Conservation (phyloP, 2,329 filamentous ascomycete species). For the Aspergillus persii region DNA sequence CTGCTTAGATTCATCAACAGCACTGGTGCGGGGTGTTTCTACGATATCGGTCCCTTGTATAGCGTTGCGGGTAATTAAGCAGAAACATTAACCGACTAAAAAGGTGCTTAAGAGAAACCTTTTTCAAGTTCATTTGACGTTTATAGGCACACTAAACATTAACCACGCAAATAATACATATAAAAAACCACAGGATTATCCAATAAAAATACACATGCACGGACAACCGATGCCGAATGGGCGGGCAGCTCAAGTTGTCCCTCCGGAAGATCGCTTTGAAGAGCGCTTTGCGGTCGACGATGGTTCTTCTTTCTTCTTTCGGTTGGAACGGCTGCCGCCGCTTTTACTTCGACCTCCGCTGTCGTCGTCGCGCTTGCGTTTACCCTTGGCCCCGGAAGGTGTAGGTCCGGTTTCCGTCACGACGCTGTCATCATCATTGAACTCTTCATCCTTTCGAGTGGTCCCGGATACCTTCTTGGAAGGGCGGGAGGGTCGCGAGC, state of each 20-base stretch:
- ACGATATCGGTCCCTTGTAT: not conserved
- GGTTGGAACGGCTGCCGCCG: conserved; percentile 37
- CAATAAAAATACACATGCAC: conserved; percentile 13
- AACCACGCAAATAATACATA: not conserved
- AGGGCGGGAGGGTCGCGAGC: conserved; percentile 38
- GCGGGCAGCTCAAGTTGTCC: conserved; percentile 15
- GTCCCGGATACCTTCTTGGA: conserved; percentile 42
- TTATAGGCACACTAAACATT: not conserved
- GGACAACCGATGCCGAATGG: not conserved
- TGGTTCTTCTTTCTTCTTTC: conserved; percentile 43
- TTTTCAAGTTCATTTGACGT: not conserved
- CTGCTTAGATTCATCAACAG: too few relatives aligned
- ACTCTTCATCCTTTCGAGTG: conserved; percentile 40
- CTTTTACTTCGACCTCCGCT: conserved; percentile 48
- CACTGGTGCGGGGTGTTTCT: too few relatives aligned
- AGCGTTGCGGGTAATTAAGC: not conserved
- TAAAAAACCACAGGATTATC: not conserved
- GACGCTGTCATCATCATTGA: conserved; percentile 45
- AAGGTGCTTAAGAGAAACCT: too few relatives aligned
- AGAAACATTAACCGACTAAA: not conserved
- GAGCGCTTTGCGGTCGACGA: conserved; percentile 29
- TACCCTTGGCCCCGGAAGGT: conserved; percentile 35
- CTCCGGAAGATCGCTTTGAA: conserved; percentile 32
- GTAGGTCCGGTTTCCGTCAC: conserved; percentile 37
- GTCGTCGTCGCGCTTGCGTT: conserved; percentile 50